phyloP scores from a whole-genome alignment of 768 basidiomycete genomes.

The Macrolepiota dolichaula region DNA sequence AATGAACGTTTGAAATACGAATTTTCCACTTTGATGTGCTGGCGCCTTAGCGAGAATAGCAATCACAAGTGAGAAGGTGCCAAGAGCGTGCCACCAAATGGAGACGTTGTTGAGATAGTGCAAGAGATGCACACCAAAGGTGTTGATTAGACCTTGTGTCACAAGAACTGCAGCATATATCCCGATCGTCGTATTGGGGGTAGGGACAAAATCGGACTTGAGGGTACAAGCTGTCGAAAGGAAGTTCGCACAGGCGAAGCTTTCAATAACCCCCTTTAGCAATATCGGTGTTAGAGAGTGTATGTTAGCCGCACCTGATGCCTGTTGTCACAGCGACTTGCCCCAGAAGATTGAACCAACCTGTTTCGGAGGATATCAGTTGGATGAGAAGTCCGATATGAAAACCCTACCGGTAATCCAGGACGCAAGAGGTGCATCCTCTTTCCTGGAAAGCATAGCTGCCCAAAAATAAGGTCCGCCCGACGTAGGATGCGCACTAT shows the following conservation, averaged over 20 bases:
- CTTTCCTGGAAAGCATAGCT: constrained; percentile 63
- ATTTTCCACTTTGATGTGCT: constrained; percentile 60
- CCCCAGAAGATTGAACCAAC: constrained; percentile 72
- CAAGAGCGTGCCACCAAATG: constrained; percentile 71
- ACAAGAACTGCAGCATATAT: constrained; percentile 68
- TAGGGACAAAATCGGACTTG: constrained; percentile 55
- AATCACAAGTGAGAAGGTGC: constrained; percentile 63
- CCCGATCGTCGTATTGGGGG: constrained; percentile 57
- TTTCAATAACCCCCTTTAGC: constrained; percentile 16
- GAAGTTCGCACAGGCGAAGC: constrained; percentile 66
- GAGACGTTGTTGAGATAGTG: constrained; percentile 70
- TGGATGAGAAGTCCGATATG: background rate
- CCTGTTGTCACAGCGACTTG: constrained; percentile 79
- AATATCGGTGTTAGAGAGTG: constrained; percentile 35
- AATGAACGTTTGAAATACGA: constrained; percentile 69
- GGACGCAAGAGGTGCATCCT: constrained; percentile 60
- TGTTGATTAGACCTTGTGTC: constrained; percentile 69
- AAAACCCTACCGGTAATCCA: constrained; percentile 56
- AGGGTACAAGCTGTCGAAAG: constrained; percentile 62
- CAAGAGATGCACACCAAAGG: constrained; percentile 66
- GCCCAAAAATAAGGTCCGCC: constrained; percentile 82
- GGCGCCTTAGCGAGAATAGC: constrained; percentile 73
- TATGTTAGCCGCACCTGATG: constrained; percentile 51
- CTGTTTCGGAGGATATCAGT: constrained; percentile 19
- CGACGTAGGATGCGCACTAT: constrained; percentile 65